phyloP scores from a whole-genome alignment of 1,284 basidiomycete species.

The Sanghuangporus baumii region DNA sequence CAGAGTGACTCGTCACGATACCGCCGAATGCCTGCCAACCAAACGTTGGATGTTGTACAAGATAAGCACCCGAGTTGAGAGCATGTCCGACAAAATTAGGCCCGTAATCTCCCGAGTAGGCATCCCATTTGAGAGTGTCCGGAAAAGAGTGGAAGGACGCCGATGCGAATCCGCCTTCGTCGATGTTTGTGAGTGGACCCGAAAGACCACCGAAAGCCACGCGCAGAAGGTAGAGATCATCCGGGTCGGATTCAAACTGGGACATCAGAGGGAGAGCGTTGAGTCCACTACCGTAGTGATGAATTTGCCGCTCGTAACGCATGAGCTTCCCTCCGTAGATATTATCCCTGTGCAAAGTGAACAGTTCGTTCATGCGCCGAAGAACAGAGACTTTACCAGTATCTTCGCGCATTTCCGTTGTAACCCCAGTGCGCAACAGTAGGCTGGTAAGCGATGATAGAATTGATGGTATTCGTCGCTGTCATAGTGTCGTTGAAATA shows the following conservation, averaged over 20 bases:
- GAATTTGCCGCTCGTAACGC: conserved; percentile 52
- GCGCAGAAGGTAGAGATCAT: conserved; percentile 48
- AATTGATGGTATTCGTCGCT: conserved; percentile 48
- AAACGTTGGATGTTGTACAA: conserved; percentile 50
- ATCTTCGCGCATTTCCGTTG: conserved; percentile 54
- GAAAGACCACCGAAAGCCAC: conserved; percentile 47
- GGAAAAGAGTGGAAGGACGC: conserved; percentile 57
- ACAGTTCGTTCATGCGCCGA: not conserved
- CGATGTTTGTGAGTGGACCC: conserved; percentile 50
- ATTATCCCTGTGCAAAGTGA: conserved; percentile 39
- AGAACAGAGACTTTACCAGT: conserved; percentile 34
- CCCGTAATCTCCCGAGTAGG: conserved; percentile 55
- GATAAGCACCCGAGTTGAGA: conserved; percentile 48
- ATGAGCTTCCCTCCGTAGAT: conserved; percentile 52
- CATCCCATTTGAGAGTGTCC: conserved; percentile 55
- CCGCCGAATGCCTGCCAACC: conserved; percentile 63
- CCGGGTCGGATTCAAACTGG: conserved; percentile 42
- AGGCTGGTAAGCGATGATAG: conserved; percentile 54
- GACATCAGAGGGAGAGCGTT: conserved; percentile 51
- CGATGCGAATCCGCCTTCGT: conserved; percentile 48
- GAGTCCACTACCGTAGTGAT: conserved; percentile 55
- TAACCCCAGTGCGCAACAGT: conserved; percentile 57
- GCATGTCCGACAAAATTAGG: conserved; percentile 54
- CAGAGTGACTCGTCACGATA: conserved; percentile 34
- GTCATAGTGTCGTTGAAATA: conserved; percentile 51